phyloP scores from a whole-genome alignment of 257 asterid genomes.

The Lycium ferocissimum region DNA sequence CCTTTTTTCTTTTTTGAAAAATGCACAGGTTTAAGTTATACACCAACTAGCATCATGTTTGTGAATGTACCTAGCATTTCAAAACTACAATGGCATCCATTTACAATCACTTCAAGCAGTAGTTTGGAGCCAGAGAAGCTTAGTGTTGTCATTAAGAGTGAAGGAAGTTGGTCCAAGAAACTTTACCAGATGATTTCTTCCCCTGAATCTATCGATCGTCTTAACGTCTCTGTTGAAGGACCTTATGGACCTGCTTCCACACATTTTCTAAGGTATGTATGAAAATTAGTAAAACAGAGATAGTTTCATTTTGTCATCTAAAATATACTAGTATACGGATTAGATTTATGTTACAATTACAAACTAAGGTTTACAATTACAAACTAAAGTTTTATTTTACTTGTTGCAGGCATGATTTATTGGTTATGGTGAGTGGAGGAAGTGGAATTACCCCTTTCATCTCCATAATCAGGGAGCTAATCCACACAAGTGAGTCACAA shows the following conservation, averaged over 20 bases:
- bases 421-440: slow-evolving; percentile 91
- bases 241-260: slow-evolving; percentile 90
- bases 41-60: slow-evolving; percentile 82
- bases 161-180: slow-evolving; percentile 81
- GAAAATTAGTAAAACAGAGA: too few species aligned
- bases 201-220: slow-evolving; percentile 60
- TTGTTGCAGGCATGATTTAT: slow-evolving; percentile 62
- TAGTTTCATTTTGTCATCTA: too few species aligned
- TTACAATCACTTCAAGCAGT: slow-evolving; percentile 75
- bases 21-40: slow-evolving; percentile 55
- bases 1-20: neutral
- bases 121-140: slow-evolving; percentile 70
- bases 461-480: slow-evolving; percentile 75
- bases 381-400: neutral
- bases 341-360: neutral
- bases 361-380: too few species aligned
- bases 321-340: too few species aligned
- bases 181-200: slow-evolving; percentile 69
- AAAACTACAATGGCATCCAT: slow-evolving; percentile 94
- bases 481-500: slow-evolving; percentile 46
- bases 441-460: slow-evolving; percentile 90
- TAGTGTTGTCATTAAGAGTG: slow-evolving; percentile 67
- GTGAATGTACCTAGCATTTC: slow-evolving; percentile 77
- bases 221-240: slow-evolving; percentile 73
- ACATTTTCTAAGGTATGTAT: slow-evolving; percentile 60